Evolutionary conservation across 106 monocot genomes (phyloP).

Genomic region (Dendrobium chrysotoxum): DNA sequence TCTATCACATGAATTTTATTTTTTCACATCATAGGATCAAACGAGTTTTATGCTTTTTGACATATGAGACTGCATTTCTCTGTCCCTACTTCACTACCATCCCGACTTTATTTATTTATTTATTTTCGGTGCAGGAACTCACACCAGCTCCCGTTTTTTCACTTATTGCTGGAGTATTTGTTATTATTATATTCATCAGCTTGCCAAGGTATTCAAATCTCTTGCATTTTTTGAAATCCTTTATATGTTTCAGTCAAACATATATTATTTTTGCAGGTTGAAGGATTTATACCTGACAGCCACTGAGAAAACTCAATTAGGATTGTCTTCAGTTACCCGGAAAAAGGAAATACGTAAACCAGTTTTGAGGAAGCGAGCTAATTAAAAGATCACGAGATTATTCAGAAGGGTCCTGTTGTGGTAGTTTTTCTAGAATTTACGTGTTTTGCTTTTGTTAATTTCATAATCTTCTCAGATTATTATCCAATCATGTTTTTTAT

Average conservation of each 20-base stretch:
- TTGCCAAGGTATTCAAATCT: conserved; percentile 65
- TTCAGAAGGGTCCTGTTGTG: not conserved
- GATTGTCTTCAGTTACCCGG: conserved; percentile 20
- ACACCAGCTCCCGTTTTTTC: conserved; percentile 86
- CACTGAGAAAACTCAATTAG: conserved; percentile 23
- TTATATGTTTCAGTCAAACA: not conserved
- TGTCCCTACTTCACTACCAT: too few species aligned
- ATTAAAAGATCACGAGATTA: conserved; percentile 8
- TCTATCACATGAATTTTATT: too few species aligned
- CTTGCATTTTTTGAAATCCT: not conserved
- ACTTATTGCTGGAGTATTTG: conserved; percentile 60
- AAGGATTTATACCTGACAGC: conserved; percentile 60
- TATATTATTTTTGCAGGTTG: conserved; percentile 28
- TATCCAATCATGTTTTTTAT: too few species aligned
- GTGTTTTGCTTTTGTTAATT: not conserved
- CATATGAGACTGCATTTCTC: too few species aligned
- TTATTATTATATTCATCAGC: conserved; percentile 72
- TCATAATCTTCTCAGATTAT: too few species aligned
- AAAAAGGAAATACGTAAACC: conserved; percentile 55
- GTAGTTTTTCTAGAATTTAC: too few species aligned
- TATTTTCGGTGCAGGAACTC: conserved; percentile 50
- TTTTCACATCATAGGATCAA: too few species aligned
- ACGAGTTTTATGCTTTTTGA: too few species aligned
- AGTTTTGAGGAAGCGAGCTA: conserved; percentile 43
- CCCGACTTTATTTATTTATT: not conserved